Evolutionary conservation across 129 eudicot genomes (phyloP).

Genomic region (Gnaphalium uliginosum): DNA sequence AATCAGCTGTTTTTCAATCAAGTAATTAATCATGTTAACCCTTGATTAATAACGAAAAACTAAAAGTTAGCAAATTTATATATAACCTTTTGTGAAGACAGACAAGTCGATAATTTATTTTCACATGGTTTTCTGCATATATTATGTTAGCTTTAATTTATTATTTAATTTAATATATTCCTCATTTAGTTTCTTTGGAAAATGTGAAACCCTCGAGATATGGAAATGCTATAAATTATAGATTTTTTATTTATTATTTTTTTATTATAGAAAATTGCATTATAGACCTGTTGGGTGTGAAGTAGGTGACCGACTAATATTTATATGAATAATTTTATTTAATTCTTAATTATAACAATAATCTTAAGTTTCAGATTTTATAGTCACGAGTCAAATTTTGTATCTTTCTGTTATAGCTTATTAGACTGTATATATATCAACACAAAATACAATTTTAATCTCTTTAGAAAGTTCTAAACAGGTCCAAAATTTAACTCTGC

Average conservation of each 20-base stretch:
- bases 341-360: no score
- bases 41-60: neutral
- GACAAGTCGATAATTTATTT: neutral
- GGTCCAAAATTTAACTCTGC: neutral
- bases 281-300: slow-evolving; percentile 16
- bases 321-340: neutral
- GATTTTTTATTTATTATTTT: slow-evolving; percentile 4
- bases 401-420: no score
- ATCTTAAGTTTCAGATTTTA: no score
- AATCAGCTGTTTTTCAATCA: neutral
- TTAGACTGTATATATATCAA: no score
- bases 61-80: neutral
- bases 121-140: slow-evolving; percentile 10
- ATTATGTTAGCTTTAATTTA: neutral
- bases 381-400: no score
- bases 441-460: no score
- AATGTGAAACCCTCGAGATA: slow-evolving; percentile 26
- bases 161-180: neutral
- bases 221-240: neutral
- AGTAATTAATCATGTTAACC: neutral
- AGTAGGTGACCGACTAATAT: slow-evolving; percentile 39
- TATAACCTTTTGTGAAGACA: neutral
- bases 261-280: slow-evolving; percentile 20
- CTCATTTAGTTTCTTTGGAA: slow-evolving; percentile 2
- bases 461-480: neutral